Evolutionary conservation across 1,139 yeast species (phyloP), one percentile per base, ranked within the genome.

Genomic region (Kurtzmaniella quercitrusa): DNA sequence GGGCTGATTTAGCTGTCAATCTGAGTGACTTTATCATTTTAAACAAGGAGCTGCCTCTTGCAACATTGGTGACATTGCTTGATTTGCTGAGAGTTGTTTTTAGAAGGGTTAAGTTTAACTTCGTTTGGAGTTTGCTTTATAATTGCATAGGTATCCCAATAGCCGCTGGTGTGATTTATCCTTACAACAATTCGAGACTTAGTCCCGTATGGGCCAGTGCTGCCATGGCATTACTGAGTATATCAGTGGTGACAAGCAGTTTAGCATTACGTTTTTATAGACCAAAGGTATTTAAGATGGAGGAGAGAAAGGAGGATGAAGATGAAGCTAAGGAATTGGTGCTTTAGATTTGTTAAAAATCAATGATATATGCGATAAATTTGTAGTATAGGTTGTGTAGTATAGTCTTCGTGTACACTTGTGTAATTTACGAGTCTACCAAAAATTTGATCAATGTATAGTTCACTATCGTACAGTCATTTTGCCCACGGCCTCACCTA

Each of bases 131-230:
- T 30, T 61, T 77, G 48, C 53, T 76, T 14, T 78, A 78, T 56
- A 78, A 78, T 50, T 49, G 68, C 49, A 68, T 78, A 45, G 83
- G 83, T 5, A 60, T 80, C 28, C 84, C 85, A 0, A 74, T 80
- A 44, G 83, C 85, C 2, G 84, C 84, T 14, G 84, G 85, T 6
- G 83, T 77, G 3, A 74, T 79, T 19, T 78, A 77, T 51, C 84
- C 83, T 0, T 72, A 74, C 44, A 54, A 71, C 5, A 74, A 77
- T 49, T 66, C 78, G 7, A 57, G 83, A 44, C 60, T 79, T 45
- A 71, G 73, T 39, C 85, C 85, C 0, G 81, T 77, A 7, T 80
- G 85, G 84, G 82, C 84, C 3, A 75, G 82, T 65, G 80, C 80
- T 11, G 84, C 84, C 1, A 79, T 80, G 84, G 84, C 84, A 0